Base-by-base conservation (phyloP, 257 asterid species). In the Scutellaria baicalensis region DNA sequence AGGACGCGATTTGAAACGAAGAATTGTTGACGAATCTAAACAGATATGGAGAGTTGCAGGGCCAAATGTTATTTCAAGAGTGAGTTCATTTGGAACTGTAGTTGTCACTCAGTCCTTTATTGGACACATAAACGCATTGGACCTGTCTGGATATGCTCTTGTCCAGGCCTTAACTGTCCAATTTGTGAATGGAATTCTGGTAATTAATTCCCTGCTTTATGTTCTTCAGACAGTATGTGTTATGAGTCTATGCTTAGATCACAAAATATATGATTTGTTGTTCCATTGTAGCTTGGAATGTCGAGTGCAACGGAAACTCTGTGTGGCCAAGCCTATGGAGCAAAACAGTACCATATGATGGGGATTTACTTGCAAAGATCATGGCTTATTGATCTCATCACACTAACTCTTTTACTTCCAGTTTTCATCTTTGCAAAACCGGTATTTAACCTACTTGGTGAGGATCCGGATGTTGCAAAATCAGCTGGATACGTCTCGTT, bases 261-360 rank as follows among this genome's bases (percentile, higher is more conserved):
- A 4, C 9, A n/a, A 54, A 9, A 6, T 10, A 20, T 23, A 20
- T 12, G 8, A 8, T 14, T 2, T 16, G 8, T 3, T 58, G 12
- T 27, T 27, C 11, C 1, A 6, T n/a, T 18, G 68, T 76, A 86
- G 87, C 64, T 87, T 44, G 93, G 90, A 23, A 87, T 87, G 90
- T 86, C 86, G 0, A 87, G 93, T 65, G 93, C 93, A 0, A 50
- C 82, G 6, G 93, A 87, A 42, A 87, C 93, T 13, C 80, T 87
- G 0, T 84, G 93, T 21, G 90, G 93, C 0, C 90, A 87, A 66
- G 90, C 93, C 1, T 83, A 48, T 18, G 93, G 93, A 9, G 90
- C 88, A 0, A 77, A 65, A 5, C 79, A 75, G 54, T 45, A 60
- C 52, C 71, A 68, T 23, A 75, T 75, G 79, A 17, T 68, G 79